Evolutionary conservation across 2,329 filamentous ascomycete species (phyloP), one percentile per base, ranked within the genome.

Genomic region (Claviceps capensis): DNA sequence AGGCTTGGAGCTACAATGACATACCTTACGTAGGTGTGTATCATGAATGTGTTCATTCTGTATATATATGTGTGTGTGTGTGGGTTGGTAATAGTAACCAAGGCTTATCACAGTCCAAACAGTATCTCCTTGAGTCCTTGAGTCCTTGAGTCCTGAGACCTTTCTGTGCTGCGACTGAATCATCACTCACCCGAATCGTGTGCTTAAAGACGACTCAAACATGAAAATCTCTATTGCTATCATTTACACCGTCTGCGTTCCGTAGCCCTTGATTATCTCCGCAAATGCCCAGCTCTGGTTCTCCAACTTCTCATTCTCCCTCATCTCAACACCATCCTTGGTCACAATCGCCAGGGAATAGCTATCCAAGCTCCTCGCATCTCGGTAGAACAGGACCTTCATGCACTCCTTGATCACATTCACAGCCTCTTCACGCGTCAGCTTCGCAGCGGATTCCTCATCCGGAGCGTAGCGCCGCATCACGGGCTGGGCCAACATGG

Each of bases 201-300:
- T 34, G 9, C 30, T 11, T 34, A 11, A 34, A 11, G 30, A 34
- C 30, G 30, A 34, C 9, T 34, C 30, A 34, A 34, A 34, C 9
- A 34, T 34, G 9, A 43, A 43, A 17, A n/a, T 8, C 38, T 17
- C 38, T 41, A 17, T 43, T 22, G 17, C 5, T 23, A 38, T 14
- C 5, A 5, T 48, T 40, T 43, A 34, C 41, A 80, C 77, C 46
- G 72, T 76, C 76, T 97, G 90, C 26, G 90, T 94, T 55, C 93
- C 93, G 67, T 98, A 98, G 45, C 93, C 93, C 69, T 82, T 85
- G 69, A 98, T 96, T 61, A 84, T 79, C 67, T 97, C 91, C 23
- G 93, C 93, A 74, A 98, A 98, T 49, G 87, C 89, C 93, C 91
- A 97, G 78, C 89, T 96, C 78, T 97, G 91, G 62, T 83, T 78